These are phyloP conservation scores for Scutellaria baicalensis DNA, from an alignment of 257 asterid species.

Conservation along the genomic window DNA sequence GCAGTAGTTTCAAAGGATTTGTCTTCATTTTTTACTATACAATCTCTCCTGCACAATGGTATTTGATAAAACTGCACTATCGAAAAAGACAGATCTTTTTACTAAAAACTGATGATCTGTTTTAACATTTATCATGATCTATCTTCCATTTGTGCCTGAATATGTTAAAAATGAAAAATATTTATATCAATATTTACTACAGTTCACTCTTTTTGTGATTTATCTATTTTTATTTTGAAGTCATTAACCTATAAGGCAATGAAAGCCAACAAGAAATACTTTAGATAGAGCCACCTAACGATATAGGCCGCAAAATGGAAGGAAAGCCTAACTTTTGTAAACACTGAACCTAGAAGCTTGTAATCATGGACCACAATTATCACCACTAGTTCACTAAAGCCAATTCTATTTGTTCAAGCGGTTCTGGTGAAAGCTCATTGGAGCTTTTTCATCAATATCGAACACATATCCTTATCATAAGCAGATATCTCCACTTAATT, in stretches of 20 bases:
- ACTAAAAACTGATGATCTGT: too few species aligned
- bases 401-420: neutral
- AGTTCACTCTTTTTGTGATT: neutral
- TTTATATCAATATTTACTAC: neutral
- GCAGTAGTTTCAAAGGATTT: too few species aligned
- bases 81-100: too few species aligned
- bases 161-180: neutral
- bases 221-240: neutral
- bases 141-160: neutral
- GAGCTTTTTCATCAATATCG: neutral
- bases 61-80: too few species aligned
- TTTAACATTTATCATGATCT: too few species aligned
- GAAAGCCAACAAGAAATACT: neutral
- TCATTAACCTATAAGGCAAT: neutral
- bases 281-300: neutral
- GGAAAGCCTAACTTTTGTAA: neutral
- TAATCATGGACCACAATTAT: neutral
- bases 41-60: too few species aligned
- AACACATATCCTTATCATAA: slow-evolving; percentile 21
- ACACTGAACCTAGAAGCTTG: neutral
- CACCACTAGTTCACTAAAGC: neutral
- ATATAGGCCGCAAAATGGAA: neutral
- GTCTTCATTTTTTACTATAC: too few species aligned
- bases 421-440: neutral
- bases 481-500: slow-evolving; percentile 8